Evolutionary conservation across 139 green algal species (phyloP), one percentile per base, ranked within the genome.

Genomic region (Chlamydomonas sphaeroides): DNA sequence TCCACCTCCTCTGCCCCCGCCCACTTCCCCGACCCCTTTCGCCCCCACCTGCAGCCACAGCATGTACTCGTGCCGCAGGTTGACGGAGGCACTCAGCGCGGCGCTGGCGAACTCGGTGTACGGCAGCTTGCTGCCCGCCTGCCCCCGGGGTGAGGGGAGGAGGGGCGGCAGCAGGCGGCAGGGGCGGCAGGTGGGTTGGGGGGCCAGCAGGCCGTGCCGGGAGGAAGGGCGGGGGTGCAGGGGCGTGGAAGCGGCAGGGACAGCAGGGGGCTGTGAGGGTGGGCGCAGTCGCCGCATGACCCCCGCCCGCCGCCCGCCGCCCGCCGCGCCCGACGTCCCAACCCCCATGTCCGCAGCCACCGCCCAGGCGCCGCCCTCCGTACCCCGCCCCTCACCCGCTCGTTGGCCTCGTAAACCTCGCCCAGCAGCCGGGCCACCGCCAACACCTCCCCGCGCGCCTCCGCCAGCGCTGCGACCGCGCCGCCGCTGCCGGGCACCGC

Each of bases 41-140:
- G n/a, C n/a, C n/a, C n/a, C n/a, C n/a, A 78, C 78, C 57, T 74
- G 32, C 42, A 59, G 68, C 51, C 72, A 72, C 65, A 72, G 15
- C 39, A 80, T 57, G 79, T 95, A 96, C 78, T 96, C 93, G n/a
- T 85, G 74, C 45, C 84, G 84, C 57, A 95, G 78, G 79, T 91
- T 86, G 15, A 62, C 65, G 5, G 48, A 39, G 38, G 21, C 62
- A 48, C 38, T 81, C 57, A 62, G 59, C 45, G 48, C 14, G 5
- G 42, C 57, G 72, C 75, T 83, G 83, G 88, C 56, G 67, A 95
- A 94, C 82, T 95, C 89, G 36, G 74, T 70, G 53, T 74, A 84
- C 0, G 82, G 79, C 6, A 95, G 67, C 26, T 68, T 32, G 21
- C 59, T 66, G 49, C 81, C 82, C 5, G 73, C 73, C 73, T 80